A percentile compares a stretch with the other conserved stretches of the same genome.
These are phyloP conservation scores for Amphichorda felina DNA, from an alignment of 2,329 filamentous ascomycete species.

Conservation along the genomic window DNA sequence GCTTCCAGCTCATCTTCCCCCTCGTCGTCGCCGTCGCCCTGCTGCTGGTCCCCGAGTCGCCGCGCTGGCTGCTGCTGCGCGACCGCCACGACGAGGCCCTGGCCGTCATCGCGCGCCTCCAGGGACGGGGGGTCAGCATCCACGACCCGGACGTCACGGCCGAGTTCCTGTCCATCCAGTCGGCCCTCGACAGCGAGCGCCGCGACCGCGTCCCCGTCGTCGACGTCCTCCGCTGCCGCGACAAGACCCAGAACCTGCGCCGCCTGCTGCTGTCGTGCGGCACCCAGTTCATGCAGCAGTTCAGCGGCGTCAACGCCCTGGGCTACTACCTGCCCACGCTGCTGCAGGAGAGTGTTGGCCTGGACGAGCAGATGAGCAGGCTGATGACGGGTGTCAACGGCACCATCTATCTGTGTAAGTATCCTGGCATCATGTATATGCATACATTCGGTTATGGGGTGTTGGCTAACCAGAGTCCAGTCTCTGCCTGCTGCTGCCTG, in stretches of 20 bases:
- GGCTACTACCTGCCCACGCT: conserved; percentile 40
- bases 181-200: conserved; percentile 21
- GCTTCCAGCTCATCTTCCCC: conserved; percentile 24
- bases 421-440: background rate
- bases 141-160: conserved; percentile 14
- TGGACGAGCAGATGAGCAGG: conserved; percentile 35
- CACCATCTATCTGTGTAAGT: conserved; percentile 21
- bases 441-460: background rate
- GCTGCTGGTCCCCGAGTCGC: conserved; percentile 30
- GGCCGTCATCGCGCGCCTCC: conserved; percentile 43
- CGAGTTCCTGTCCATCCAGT: conserved; percentile 22
- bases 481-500: conserved; percentile 21
- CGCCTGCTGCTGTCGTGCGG: conserved; percentile 27
- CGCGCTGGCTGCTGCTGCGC: conserved; percentile 38
- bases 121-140: conserved; percentile 23
- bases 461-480: too few species aligned
- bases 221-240: conserved; percentile 22
- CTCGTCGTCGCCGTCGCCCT: conserved; percentile 18
- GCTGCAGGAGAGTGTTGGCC: conserved; percentile 41
- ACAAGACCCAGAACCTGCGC: conserved; percentile 23
- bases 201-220: conserved; percentile 16
- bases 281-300: conserved; percentile 33
- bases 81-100: conserved; percentile 44
- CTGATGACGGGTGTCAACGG: conserved; percentile 41
- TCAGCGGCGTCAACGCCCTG: conserved; percentile 29